A percentile compares a stretch with the other conserved stretches of the same genome.
These are phyloP conservation scores for Fraxinus paxiana DNA, from an alignment of 305 asterid species.

Conservation along the genomic window DNA sequence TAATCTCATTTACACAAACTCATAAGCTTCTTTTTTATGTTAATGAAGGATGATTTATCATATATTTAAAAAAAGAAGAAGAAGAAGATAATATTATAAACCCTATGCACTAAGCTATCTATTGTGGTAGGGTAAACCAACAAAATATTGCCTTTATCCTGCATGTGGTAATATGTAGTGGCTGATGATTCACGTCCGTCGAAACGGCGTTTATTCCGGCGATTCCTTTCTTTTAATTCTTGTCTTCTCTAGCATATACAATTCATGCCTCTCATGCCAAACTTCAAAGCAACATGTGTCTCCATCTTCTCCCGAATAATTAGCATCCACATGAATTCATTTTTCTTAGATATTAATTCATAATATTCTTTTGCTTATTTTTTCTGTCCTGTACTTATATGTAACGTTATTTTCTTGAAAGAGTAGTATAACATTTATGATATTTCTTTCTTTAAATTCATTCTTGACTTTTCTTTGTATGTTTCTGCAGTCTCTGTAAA, in stretches of 20 bases:
- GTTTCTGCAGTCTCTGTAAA: background rate
- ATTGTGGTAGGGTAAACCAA: background rate
- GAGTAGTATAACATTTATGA: no score
- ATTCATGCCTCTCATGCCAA: background rate
- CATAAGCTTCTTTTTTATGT: background rate
- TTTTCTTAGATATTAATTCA: conserved; percentile 4
- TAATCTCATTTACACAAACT: background rate
- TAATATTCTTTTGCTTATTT: background rate
- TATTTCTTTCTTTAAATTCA: conserved; percentile 10
- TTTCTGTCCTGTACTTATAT: conserved; percentile 13
- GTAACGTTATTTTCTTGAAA: conserved; percentile 6
- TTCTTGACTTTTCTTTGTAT: background rate
- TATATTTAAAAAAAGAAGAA: background rate
- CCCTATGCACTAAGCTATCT: background rate
- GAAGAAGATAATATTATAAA: background rate
- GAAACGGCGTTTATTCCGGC: conserved; percentile 73
- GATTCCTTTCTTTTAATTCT: conserved; percentile 56
- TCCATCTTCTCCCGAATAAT: conserved; percentile 29
- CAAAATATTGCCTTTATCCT: background rate
- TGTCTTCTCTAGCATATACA: conserved; percentile 35
- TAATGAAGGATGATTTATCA: background rate
- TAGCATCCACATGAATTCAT: conserved; percentile 17
- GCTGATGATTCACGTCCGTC: conserved; percentile 49
- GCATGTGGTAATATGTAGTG: conserved; percentile 24
- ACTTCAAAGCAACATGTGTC: conserved; percentile 42